Percentiles rank a stretch among this genome's conserved stretches.
These are phyloP conservation scores for Iberis amara DNA, from an alignment of 441 rosid species.

Conservation along the genomic window DNA sequence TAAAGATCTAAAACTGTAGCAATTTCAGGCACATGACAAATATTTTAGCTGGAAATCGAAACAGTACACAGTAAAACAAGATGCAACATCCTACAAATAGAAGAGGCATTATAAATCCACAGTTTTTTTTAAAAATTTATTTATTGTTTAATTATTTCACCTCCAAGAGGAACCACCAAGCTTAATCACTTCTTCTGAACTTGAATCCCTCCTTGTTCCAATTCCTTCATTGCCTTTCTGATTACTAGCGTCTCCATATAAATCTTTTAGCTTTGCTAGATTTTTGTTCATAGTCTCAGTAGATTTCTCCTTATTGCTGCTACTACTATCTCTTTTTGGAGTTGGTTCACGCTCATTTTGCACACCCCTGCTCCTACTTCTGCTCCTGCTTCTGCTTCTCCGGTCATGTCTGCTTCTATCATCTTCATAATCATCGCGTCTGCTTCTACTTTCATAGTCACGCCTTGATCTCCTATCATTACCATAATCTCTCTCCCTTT, in stretches of 20 bases:
- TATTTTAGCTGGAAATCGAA: not conserved
- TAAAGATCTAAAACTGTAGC: constrained; percentile 1
- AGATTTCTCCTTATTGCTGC: constrained; percentile 53
- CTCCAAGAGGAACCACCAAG: constrained; percentile 89
- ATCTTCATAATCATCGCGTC: constrained; percentile 45
- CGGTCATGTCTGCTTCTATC: constrained; percentile 41
- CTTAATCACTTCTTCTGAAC: constrained; percentile 84
- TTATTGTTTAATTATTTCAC: constrained; percentile 21
- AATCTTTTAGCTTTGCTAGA: constrained; percentile 83
- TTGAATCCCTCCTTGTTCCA: constrained; percentile 53
- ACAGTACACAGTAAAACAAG: constrained; percentile 18
- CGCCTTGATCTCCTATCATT: constrained; percentile 51
- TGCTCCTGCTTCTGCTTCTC: constrained; percentile 53
- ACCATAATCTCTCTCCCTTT: constrained; percentile 55
- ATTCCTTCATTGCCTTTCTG: constrained; percentile 41
- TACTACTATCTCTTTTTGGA: constrained; percentile 44
- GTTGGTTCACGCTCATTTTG: constrained; percentile 56
- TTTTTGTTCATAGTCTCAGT: constrained; percentile 54
- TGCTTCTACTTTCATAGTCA: constrained; percentile 43
- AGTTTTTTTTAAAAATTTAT: not conserved
- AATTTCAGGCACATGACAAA: constrained; percentile 12
- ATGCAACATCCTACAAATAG: constrained; percentile 23
- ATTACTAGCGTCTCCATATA: constrained; percentile 65
- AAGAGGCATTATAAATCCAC: constrained; percentile 13
- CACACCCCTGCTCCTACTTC: constrained; percentile 70